phyloP scores from a whole-genome alignment of 805 yeast species.

The Groenewaldozyma tartarivorans region DNA sequence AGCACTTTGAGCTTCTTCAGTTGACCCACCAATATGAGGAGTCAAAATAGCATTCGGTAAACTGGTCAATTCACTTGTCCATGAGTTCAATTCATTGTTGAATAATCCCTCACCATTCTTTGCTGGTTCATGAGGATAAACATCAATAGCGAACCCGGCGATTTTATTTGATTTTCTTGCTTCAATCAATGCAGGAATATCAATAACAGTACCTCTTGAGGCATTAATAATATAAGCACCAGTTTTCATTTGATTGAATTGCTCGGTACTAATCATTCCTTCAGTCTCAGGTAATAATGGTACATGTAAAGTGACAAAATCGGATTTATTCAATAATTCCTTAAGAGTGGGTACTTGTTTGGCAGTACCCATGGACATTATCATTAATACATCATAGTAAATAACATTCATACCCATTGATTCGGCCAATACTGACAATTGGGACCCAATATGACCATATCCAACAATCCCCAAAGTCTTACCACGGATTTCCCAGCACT shows the following conservation, averaged over 20 bases:
- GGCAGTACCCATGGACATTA: slow-evolving; percentile 96
- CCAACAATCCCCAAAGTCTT: slow-evolving; percentile 96
- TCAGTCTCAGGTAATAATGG: slow-evolving; percentile 92
- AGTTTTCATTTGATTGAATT: slow-evolving; percentile 91
- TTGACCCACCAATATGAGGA: slow-evolving; percentile 98
- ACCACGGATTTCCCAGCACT: slow-evolving; percentile 99
- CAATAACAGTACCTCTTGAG: slow-evolving; percentile 95
- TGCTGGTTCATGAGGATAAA: slow-evolving; percentile 94
- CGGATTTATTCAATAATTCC: slow-evolving; percentile 71
- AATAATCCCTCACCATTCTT: slow-evolving; percentile 85
- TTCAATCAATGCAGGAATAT: slow-evolving; percentile 83
- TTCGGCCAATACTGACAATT: slow-evolving; percentile 93
- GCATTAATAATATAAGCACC: slow-evolving; percentile 94
- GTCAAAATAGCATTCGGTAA: slow-evolving; percentile 85
- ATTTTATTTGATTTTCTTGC: slow-evolving; percentile 90
- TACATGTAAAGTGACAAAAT: slow-evolving; percentile 87
- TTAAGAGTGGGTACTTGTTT: slow-evolving; percentile 80
- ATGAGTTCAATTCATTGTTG: slow-evolving; percentile 60
- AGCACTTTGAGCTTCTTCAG: slow-evolving; percentile 97
- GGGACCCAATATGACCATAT: slow-evolving; percentile 97
- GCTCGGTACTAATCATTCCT: slow-evolving; percentile 80
- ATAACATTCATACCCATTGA: slow-evolving; percentile 95
- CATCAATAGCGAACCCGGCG: slow-evolving; percentile 97
- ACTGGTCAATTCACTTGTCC: slow-evolving; percentile 74
- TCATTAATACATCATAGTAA: slow-evolving; percentile 84